Base-by-base conservation (phyloP, 306 rosid genomes). In the Oemleria cerasiformis region DNA sequence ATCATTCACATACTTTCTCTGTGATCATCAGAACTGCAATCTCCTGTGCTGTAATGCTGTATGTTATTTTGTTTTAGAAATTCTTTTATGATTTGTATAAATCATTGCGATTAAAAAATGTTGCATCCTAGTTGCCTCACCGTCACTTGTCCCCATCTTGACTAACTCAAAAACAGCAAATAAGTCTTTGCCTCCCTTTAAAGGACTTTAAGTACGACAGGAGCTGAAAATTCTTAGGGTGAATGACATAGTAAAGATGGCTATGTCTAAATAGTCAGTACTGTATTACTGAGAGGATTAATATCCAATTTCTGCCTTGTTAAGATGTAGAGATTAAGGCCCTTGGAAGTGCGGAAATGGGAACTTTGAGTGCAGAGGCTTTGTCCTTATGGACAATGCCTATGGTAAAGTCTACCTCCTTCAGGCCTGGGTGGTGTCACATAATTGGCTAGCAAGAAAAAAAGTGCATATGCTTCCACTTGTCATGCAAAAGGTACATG, bases 1-100 rank as follows among this genome's bases (percentile, higher is more conserved):
- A 19, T 78, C 51, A 65, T 51, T 75, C 44, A n/a, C 42, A 42
- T 79, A 58, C 50, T 20, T 68, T 44, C 51, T 41, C 47, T 19
- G 21, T 69, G 40, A 50, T 47, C 11, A 11, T 25, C 40, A 23
- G 36, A 57, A 57, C 40, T 57, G 9, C 62, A 59, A 34, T 59
- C 5, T 59, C 1, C 43, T 30, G 34, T 34, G 9, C 20, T 30
- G 40, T 3, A 34, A 30, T 34, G 9, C 20, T 30, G 40, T 3
- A 34, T 15, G 43, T 16, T 59, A 7, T 50, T 67, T 50, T 14
- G 14, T 36, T 38, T 50, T 0, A 49, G 8, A 19, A 50, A 59
- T 14, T 49, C 45, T 50, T 49, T 17, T 16, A 11, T 34, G 17
- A 5, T 16, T 16, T 2, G 25, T 1, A 9, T 50, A n/a, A 36